A percentile compares a stretch with the other conserved stretches of the same genome.
phyloP scores from a whole-genome alignment of 306 rosid species.

The Castanea crenata region DNA sequence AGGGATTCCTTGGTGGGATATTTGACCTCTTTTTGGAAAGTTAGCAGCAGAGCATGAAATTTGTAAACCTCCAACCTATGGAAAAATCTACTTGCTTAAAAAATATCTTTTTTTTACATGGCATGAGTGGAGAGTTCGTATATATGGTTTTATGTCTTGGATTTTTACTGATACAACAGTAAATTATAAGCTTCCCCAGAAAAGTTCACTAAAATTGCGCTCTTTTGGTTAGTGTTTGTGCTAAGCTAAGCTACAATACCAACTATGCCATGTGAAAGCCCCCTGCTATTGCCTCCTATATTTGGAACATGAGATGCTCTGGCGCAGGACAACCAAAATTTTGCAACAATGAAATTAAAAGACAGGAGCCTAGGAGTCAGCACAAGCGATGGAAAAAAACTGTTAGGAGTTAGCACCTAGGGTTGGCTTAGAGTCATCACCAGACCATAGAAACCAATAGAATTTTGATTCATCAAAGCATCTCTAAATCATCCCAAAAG shows the following conservation, averaged over 20 bases:
- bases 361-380: too few species aligned
- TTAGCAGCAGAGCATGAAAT: constrained; percentile 5
- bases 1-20: not conserved
- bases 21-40: not conserved
- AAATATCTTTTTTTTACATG: not conserved
- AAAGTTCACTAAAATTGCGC: not conserved
- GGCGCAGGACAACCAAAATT: too few species aligned
- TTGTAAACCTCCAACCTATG: not conserved
- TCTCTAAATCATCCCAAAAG: too few species aligned
- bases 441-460: too few species aligned
- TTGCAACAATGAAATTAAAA: too few species aligned
- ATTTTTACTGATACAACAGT: too few species aligned
- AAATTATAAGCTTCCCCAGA: not conserved
- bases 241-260: not conserved
- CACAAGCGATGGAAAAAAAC: too few species aligned
- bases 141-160: too few species aligned
- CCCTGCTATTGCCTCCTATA: not conserved
- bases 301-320: not conserved
- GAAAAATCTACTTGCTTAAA: not conserved
- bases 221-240: not conserved
- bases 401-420: too few species aligned
- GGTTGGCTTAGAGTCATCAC: too few species aligned
- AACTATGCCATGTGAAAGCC: not conserved
- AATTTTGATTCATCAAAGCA: too few species aligned
- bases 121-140: too few species aligned